Evolutionary conservation across 441 rosid species (phyloP), one percentile per base, ranked within the genome.

Genomic region (Adansonia madagascariensis): DNA sequence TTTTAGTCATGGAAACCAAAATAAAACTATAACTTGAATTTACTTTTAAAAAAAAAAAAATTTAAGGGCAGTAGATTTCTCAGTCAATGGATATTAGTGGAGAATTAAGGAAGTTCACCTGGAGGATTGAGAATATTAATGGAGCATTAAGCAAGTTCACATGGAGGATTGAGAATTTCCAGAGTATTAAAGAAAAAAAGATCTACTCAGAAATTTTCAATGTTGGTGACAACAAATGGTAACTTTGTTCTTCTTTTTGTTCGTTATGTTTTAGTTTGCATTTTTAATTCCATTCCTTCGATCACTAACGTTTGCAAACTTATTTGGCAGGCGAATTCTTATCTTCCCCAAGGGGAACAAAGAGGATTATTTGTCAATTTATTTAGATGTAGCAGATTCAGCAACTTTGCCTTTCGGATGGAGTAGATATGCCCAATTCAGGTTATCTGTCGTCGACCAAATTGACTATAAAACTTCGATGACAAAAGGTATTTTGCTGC

Each of bases 111-210:
- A 31, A 31, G 39, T 31, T 31, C 39, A 31, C 39, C 39, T 31
- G 39, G 39, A 31, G 39, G 39, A 31, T 31, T 27, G 31, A 27
- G 31, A 27, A 59, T 22, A 59, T 59, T 59, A 10, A 59, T 9
- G 14, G 2, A 59, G 3, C 22, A 8, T 2, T n/a, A 8, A 64
- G 11, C 14, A 64, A 39, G 14, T 65, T 65, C 27, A 65, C 70
- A 17, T 90, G 93, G 91, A 87, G 65, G 14, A 85, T 85, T 6
- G 84, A 85, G 27, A 82, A 80, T 71, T 82, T 85, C 53, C 59
- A 84, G 10, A 74, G 82, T 74, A 57, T 82, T 69, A 65, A 71
- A 44, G 70, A 27, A 7, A 76, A 77, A 80, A 80, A 62, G 79
- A 75, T 78, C 20, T 76, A 80, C 73, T 82, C 87, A 7, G 80